Evolutionary conservation across 1,284 basidiomycete species (phyloP).

Genomic region (Mycosarcoma mackinlayi): DNA sequence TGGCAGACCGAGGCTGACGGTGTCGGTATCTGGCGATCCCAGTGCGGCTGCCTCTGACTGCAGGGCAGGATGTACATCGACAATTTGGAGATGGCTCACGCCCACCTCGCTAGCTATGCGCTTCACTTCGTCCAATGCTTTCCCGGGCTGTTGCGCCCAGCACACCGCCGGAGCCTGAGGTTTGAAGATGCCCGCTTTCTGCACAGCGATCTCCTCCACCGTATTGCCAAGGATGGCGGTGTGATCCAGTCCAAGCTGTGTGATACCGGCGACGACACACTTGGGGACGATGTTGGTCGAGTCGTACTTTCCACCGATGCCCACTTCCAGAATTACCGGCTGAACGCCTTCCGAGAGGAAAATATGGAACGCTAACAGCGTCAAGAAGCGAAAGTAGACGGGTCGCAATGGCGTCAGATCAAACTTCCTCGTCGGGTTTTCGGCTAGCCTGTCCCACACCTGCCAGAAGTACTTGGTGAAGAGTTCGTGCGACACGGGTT

Average conservation of each 20-base stretch:
- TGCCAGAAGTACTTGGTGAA: conserved; percentile 96
- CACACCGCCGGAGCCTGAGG: conserved; percentile 85
- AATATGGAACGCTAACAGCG: conserved; percentile 89
- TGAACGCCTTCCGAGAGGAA: conserved; percentile 84
- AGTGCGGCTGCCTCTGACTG: conserved; percentile 17
- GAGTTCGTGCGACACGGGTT: conserved; percentile 84
- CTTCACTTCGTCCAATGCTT: conserved; percentile 77
- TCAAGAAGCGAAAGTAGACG: conserved; percentile 93
- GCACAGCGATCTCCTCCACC: conserved; percentile 87
- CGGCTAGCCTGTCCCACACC: conserved; percentile 88
- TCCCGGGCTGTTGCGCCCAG: conserved; percentile 82
- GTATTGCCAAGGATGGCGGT: conserved; percentile 90
- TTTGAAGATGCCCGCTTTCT: conserved; percentile 98
- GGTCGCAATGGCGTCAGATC: conserved; percentile 77
- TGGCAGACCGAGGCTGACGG: conserved; percentile 75
- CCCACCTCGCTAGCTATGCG: conserved; percentile 77
- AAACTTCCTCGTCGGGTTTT: conserved; percentile 70
- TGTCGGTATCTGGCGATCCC: conserved; percentile 2
- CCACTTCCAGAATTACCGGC: conserved; percentile 94
- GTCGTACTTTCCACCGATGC: conserved; percentile 93
- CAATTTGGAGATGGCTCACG: conserved; percentile 30
- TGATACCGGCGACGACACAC: conserved; percentile 88
- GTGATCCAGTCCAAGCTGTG: conserved; percentile 92
- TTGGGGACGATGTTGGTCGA: conserved; percentile 95
- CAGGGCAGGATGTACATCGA: conserved; percentile 41